Evolutionary conservation across 352 stramenopile genomes (phyloP), one percentile per base, ranked within the genome.

Genomic region (Pythium volutum): DNA sequence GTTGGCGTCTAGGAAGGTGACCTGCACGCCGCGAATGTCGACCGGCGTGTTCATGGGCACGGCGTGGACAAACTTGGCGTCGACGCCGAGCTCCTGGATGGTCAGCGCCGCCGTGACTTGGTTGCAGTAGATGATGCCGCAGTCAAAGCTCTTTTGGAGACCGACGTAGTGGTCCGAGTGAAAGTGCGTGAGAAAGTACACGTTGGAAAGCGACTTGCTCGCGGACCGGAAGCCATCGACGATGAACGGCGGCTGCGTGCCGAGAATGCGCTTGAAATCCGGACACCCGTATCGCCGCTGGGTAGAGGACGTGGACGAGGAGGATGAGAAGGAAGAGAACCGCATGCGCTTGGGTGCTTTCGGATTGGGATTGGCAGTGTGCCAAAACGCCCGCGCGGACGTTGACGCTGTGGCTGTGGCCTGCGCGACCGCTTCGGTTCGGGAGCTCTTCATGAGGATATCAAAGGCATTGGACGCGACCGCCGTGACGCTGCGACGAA

Each of bases 121-220:
- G 48, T 91, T 98, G 73, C 96, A 99, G 69, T 98, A 99, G 59
- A 99, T 98, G 23, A 93, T 89, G 6, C 95, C 96, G 26, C 74
- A 86, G 62, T 95, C 79, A 71, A 97, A 99, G 42, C 69, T 66
- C 59, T 88, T 91, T 4, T 72, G 77, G 25, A 99, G 88, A 1
- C 96, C 96, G 22, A 75, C 80, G 70, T 98, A 99, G 68, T 99
- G 96, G 74, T 99, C 96, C 12, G 84, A 95, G 75, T 99, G 96
- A 69, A 98, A 99, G 75, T 99, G 96, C 20, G 95, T 98, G 39
- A 99, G 79, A 60, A 99, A 98, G 59, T 98, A 98, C 47, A 91
- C 71, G 50, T 70, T 93, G 14, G 79, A 91, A 11, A 92, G 75
- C 36, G 78, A 42, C 41, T 84, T 85, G 43, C 68, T 87, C 3